phyloP scores from a whole-genome alignment of 495 filamentous ascomycete species.

The Venustampulla echinocandica region DNA sequence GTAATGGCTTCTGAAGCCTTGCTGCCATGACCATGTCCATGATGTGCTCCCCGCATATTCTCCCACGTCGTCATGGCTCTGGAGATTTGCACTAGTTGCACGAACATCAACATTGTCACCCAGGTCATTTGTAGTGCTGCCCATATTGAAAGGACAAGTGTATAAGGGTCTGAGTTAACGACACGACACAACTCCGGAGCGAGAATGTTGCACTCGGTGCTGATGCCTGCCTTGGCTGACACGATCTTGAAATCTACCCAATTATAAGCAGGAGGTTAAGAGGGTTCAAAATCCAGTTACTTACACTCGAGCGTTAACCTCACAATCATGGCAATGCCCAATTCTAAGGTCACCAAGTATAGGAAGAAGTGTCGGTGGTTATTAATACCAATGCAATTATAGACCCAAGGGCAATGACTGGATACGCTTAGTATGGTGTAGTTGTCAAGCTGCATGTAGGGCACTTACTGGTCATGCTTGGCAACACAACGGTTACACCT shows the following conservation, averaged over 20 bases:
- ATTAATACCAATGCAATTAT: slow-evolving; percentile 90
- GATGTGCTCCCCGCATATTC: slow-evolving; percentile 71
- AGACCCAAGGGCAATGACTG: slow-evolving; percentile 96
- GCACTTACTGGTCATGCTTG: slow-evolving; percentile 88
- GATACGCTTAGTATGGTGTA: slow-evolving; percentile 31
- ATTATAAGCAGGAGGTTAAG: slow-evolving; percentile 1
- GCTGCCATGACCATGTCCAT: slow-evolving; percentile 37
- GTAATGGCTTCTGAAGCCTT: slow-evolving; percentile 56
- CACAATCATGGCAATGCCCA: slow-evolving; percentile 55
- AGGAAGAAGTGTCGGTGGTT: slow-evolving; percentile 93
- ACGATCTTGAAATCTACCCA: slow-evolving; percentile 18
- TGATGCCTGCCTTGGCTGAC: not conserved
- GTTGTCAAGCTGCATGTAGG: not conserved
- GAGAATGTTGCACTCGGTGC: slow-evolving; percentile 62
- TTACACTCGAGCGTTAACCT: slow-evolving; percentile 45
- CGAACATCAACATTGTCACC: slow-evolving; percentile 90
- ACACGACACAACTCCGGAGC: slow-evolving; percentile 61
- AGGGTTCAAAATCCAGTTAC: slow-evolving; percentile 19
- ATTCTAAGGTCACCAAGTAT: slow-evolving; percentile 68
- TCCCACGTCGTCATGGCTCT: slow-evolving; percentile 93
- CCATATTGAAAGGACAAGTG: slow-evolving; percentile 70
- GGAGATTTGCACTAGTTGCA: slow-evolving; percentile 84
- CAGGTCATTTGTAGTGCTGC: slow-evolving; percentile 74
- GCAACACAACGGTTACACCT: slow-evolving; percentile 86
- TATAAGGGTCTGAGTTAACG: slow-evolving; percentile 74